Evolutionary conservation across 2,329 filamentous ascomycete species (phyloP).

Genomic region (Metarhizium sp.): DNA sequence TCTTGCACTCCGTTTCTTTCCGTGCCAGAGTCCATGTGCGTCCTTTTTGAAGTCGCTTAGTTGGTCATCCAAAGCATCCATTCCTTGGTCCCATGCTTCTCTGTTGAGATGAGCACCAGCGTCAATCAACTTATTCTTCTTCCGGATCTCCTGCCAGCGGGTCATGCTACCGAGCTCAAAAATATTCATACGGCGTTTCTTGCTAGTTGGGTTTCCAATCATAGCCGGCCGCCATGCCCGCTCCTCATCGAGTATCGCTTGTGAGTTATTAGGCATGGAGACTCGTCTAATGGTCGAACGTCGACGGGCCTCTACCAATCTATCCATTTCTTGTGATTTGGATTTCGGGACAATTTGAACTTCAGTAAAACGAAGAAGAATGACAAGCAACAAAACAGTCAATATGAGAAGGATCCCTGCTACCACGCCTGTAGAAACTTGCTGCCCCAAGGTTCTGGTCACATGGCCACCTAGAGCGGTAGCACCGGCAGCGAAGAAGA

Average conservation of each 20-base stretch:
- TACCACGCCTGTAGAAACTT: slow-evolving; percentile 57
- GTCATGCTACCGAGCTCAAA: slow-evolving; percentile 60
- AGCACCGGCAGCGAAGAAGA: slow-evolving; percentile 58
- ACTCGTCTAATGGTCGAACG: slow-evolving; percentile 36
- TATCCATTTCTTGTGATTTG: slow-evolving; percentile 44
- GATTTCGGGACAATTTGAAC: slow-evolving; percentile 61
- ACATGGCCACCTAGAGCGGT: slow-evolving; percentile 60
- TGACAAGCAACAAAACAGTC: slow-evolving; percentile 51
- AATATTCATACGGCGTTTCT: slow-evolving; percentile 59
- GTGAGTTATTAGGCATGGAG: slow-evolving; percentile 27
- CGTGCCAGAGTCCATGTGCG: slow-evolving; percentile 20
- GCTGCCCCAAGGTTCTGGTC: slow-evolving; percentile 56
- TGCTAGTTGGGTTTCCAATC: slow-evolving; percentile 62
- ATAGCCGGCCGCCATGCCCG: slow-evolving; percentile 60
- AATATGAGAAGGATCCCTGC: slow-evolving; percentile 57
- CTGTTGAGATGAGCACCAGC: slow-evolving; percentile 26
- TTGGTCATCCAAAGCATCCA: slow-evolving; percentile 27
- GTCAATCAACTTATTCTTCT: slow-evolving; percentile 48
- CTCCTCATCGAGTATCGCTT: slow-evolving; percentile 37
- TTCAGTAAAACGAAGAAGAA: slow-evolving; percentile 55
- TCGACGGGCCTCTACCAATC: slow-evolving; percentile 37
- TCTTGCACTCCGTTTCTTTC: slow-evolving; percentile 14
- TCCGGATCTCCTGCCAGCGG: slow-evolving; percentile 64
- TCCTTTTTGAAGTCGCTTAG: slow-evolving; percentile 24
- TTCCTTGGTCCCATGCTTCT: slow-evolving; percentile 23